A percentile compares a stretch with the other conserved stretches of the same genome.
Conservation (phyloP, 1,284 basidiomycete species). For the Ganoderma resinaceum region DNA sequence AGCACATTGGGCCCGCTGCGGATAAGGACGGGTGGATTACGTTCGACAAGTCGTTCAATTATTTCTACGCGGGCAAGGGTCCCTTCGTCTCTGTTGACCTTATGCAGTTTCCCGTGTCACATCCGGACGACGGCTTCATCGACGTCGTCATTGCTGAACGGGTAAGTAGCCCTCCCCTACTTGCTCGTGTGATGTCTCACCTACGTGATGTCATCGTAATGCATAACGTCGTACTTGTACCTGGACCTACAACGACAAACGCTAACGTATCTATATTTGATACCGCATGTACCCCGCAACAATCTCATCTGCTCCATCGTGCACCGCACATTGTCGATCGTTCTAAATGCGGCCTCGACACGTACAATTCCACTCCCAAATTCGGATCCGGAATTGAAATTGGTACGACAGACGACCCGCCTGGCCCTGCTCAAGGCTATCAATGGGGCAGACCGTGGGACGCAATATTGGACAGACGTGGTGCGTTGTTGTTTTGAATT, state of each 20-base stretch:
- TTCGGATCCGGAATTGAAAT: neutral
- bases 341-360: neutral
- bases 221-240: neutral
- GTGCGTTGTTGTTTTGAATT: constrained; percentile 42
- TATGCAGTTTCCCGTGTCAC: constrained; percentile 87
- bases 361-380: neutral
- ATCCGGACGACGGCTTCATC: constrained; percentile 81
- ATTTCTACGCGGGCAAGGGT: constrained; percentile 75
- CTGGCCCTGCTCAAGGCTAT: constrained; percentile 65
- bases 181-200: neutral
- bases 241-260: neutral
- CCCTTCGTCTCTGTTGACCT: constrained; percentile 73
- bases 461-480: constrained; percentile 69
- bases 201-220: neutral
- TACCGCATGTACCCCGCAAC: neutral
- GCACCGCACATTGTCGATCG: neutral
- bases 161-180: constrained; percentile 46
- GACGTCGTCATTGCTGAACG: constrained; percentile 78
- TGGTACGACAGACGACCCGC: constrained; percentile 55
- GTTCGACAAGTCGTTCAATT: constrained; percentile 75
- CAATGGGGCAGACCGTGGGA: constrained; percentile 73
- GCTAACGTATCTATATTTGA: neutral
- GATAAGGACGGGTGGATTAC: constrained; percentile 68
- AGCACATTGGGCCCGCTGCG: constrained; percentile 49
- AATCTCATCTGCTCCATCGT: neutral